phyloP scores from a whole-genome alignment of 306 rosid genomes.

The Cicer pinnatifidum region DNA sequence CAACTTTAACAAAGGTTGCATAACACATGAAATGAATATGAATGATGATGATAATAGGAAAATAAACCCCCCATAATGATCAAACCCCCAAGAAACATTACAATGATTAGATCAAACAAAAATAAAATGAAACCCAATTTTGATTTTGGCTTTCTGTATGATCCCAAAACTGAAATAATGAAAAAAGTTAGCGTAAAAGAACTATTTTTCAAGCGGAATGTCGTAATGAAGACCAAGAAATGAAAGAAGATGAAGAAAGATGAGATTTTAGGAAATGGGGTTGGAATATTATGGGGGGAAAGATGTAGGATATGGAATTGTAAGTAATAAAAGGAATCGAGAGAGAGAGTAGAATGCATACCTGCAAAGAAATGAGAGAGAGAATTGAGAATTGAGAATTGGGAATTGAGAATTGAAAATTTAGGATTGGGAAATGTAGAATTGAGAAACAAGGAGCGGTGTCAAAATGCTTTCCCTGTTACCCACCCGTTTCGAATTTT shows the following conservation, averaged over 20 bases:
- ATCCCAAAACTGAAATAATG: not conserved
- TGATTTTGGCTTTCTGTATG: not conserved
- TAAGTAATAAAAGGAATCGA: not conserved
- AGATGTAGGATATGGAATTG: not conserved
- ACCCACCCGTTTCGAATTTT: conserved; percentile 13
- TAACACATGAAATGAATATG: conserved; percentile 1
- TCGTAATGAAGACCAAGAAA: not conserved
- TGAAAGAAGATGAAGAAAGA: conserved; percentile 8
- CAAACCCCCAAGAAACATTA: not conserved
- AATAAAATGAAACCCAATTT: not conserved
- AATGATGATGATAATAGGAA: not conserved
- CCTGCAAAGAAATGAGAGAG: not conserved
- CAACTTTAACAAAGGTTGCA: conserved; percentile 3
- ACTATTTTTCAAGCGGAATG: not conserved
- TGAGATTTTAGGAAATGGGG: conserved; percentile 24
- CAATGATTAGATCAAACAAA: not conserved
- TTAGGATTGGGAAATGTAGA: too few species aligned
- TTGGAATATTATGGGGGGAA: not conserved
- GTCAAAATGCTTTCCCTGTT: not conserved
- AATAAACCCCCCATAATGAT: not conserved
- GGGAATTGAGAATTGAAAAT: too few species aligned
- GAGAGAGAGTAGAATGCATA: not conserved
- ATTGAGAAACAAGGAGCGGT: not conserved
- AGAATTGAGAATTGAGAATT: not conserved
- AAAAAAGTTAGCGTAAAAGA: not conserved